These are phyloP conservation scores for Malania oleifera DNA, from an alignment of 164 flowering plant genomes.

Conservation along the genomic window DNA sequence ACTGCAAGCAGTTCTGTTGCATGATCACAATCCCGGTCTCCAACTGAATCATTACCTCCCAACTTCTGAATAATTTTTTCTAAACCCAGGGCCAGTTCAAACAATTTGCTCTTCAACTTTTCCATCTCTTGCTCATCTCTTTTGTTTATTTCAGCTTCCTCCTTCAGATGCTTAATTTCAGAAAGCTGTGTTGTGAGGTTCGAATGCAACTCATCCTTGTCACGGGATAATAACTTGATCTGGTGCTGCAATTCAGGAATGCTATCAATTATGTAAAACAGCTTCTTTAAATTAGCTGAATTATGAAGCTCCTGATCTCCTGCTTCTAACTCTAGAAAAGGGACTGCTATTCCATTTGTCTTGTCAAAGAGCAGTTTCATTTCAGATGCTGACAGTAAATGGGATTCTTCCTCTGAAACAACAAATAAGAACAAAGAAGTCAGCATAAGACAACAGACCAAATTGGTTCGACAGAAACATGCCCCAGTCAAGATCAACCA, in stretches of 20 bases:
- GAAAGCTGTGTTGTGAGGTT: slow-evolving; percentile 29
- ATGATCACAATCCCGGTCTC: slow-evolving; percentile 31
- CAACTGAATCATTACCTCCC: slow-evolving; percentile 44
- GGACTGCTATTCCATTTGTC: slow-evolving; percentile 37
- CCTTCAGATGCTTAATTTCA: slow-evolving; percentile 55
- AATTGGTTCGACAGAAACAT: no score
- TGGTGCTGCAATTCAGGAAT: slow-evolving; percentile 38
- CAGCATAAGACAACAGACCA: slow-evolving; percentile 5
- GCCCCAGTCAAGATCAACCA: no score
- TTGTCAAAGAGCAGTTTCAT: slow-evolving; percentile 46
- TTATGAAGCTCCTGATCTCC: slow-evolving; percentile 25
- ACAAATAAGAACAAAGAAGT: slow-evolving; percentile 9
- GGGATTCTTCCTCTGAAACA: slow-evolving; percentile 41
- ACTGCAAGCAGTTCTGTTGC: slow-evolving; percentile 31
- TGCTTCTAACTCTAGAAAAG: slow-evolving; percentile 24
- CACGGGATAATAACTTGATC: slow-evolving; percentile 32
- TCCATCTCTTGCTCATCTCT: slow-evolving; percentile 29
- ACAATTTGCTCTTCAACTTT: slow-evolving; percentile 34
- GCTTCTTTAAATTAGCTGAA: slow-evolving; percentile 45
- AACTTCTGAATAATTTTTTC: slow-evolving; percentile 49
- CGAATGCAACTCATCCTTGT: slow-evolving; percentile 54
- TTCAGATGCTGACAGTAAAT: slow-evolving; percentile 41
- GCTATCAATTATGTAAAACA: slow-evolving; percentile 47
- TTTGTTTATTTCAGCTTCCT: slow-evolving; percentile 33
- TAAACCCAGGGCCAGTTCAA: slow-evolving; percentile 38